phyloP scores from a whole-genome alignment of 2,329 filamentous ascomycete species.

The Pestalotiopsis sp. region DNA sequence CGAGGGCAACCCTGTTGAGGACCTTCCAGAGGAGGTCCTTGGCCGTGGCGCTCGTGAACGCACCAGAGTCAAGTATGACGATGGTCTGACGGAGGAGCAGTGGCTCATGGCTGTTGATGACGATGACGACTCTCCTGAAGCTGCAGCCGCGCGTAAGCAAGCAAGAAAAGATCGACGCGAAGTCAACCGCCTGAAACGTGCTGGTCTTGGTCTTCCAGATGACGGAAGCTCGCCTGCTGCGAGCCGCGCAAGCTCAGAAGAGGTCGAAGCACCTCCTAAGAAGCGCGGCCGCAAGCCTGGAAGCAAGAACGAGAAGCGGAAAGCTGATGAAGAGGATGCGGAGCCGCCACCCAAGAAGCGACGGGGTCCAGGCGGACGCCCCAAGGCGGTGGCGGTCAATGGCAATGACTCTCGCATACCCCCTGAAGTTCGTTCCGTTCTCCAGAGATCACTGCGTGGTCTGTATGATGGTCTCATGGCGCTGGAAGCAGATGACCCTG shows the following conservation, averaged over 20 bases:
- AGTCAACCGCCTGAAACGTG: constrained; percentile 71
- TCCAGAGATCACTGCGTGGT: constrained; percentile 78
- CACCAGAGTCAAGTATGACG: constrained; percentile 92
- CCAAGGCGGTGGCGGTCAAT: constrained; percentile 56
- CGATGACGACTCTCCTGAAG: constrained; percentile 91
- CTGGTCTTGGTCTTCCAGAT: constrained; percentile 34
- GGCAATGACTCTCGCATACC: constrained; percentile 53
- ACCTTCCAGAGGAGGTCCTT: constrained; percentile 76
- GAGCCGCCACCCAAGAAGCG: constrained; percentile 80
- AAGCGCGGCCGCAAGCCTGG: constrained; percentile 84
- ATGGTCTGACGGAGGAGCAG: constrained; percentile 97
- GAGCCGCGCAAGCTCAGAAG: constrained; percentile 85
- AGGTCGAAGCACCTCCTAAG: constrained; percentile 73
- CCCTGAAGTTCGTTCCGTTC: constrained; percentile 69
- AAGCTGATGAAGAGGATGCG: constrained; percentile 78
- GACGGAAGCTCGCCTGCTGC: constrained; percentile 73
- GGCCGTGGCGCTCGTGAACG: constrained; percentile 95
- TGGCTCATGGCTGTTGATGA: constrained; percentile 98
- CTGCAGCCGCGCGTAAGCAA: constrained; percentile 87
- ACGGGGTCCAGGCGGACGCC: constrained; percentile 69
- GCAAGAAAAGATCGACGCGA: constrained; percentile 81
- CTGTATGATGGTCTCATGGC: constrained; percentile 82
- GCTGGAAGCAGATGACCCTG: constrained; percentile 76
- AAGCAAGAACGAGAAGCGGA: constrained; percentile 80
- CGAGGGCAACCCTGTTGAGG: constrained; percentile 79